Evolutionary conservation across 2,329 filamentous ascomycete genomes (phyloP), one percentile per base, ranked within the genome.

Genomic region (Orbilia oligospora): DNA sequence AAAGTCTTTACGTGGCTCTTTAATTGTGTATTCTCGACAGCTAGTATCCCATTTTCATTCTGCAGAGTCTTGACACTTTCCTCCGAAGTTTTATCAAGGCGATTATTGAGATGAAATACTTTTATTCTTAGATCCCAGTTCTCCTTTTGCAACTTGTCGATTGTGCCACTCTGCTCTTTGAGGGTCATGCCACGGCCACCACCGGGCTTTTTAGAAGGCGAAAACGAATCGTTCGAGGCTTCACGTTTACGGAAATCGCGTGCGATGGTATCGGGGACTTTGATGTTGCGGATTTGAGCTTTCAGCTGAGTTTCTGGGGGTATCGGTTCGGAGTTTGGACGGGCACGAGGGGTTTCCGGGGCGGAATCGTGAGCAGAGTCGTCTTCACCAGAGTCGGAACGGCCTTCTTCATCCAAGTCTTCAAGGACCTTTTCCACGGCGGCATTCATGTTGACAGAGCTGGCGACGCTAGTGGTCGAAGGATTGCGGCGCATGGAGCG

Each of bases 1-100:
- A 98, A 85, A 20, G 91, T 88, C 84, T 97, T 96, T 83, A 93
- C 96, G 82, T 99, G 96, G 80, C 97, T 93, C 84, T 97, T 93
- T 73, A 96, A 88, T 41, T 96, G 93, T 2, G 95, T 90, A 53
- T 97, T 89, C 78, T 93, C 93, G 0, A 95, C 97, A 84, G 97
- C 96, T 61, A 98, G 88, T 83, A 97, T 94, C 3, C 98, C 95
- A 82, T 97, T 99, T 84, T 97, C 95, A 53, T 93, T 94, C 82
- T 98, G 97, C 91, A 97, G 97, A 84, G 97, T 95, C 85, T 97
- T 97, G 84, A 99, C 91, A 80, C 94, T 94, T 85, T 98, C 95
- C 84, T 98, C 95, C 0, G 94, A 97, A 49, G 97, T 89, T 83
- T 95, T 96, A 84, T 97, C 94, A 20, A 99, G 86, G 0, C 95